Percentiles rank a stretch among this genome's conserved stretches.
Conservation (phyloP, 2,329 filamentous ascomycete species). For the Ascochyta rabiei region DNA sequence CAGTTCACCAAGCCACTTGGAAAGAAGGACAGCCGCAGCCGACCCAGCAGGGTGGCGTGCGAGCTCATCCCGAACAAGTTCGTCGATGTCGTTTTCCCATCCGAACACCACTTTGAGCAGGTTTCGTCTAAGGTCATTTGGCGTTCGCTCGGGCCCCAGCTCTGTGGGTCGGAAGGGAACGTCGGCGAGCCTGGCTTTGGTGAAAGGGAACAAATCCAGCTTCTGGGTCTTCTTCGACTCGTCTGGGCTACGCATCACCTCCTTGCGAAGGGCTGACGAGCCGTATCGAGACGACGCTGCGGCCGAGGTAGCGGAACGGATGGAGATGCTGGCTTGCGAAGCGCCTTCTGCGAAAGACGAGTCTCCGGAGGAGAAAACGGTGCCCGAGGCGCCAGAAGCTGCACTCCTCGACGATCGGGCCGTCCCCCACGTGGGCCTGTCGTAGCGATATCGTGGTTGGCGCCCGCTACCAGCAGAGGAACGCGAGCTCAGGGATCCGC, state of each 20-base stretch:
- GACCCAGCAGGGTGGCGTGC: slow-evolving; percentile 74
- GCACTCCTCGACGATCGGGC: slow-evolving; percentile 41
- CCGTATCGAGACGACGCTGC: slow-evolving; percentile 53
- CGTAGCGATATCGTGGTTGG: slow-evolving; percentile 53
- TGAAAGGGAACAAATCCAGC: slow-evolving; percentile 85
- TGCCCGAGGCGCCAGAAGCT: slow-evolving; percentile 59
- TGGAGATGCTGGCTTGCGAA: slow-evolving; percentile 63
- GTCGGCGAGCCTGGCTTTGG: slow-evolving; percentile 78
- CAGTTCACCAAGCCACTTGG: slow-evolving; percentile 91
- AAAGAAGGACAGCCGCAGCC: slow-evolving; percentile 77
- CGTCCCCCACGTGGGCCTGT: slow-evolving; percentile 45
- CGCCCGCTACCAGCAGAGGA: slow-evolving; percentile 57
- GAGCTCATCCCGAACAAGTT: slow-evolving; percentile 84
- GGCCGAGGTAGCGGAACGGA: slow-evolving; percentile 57
- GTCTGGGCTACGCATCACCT: slow-evolving; percentile 78
- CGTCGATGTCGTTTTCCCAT: slow-evolving; percentile 84
- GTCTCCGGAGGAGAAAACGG: slow-evolving; percentile 71
- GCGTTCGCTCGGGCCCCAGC: slow-evolving; percentile 52
- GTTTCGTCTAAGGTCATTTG: slow-evolving; percentile 81
- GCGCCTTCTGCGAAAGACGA: slow-evolving; percentile 52
- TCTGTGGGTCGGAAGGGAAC: slow-evolving; percentile 78
- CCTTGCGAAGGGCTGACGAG: slow-evolving; percentile 77
- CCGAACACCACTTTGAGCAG: slow-evolving; percentile 96
- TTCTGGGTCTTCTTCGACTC: slow-evolving; percentile 63
- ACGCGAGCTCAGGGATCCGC: slow-evolving; percentile 64